Base-by-base conservation (phyloP, 2,329 filamentous ascomycete species). In the Eutypella sp. region DNA sequence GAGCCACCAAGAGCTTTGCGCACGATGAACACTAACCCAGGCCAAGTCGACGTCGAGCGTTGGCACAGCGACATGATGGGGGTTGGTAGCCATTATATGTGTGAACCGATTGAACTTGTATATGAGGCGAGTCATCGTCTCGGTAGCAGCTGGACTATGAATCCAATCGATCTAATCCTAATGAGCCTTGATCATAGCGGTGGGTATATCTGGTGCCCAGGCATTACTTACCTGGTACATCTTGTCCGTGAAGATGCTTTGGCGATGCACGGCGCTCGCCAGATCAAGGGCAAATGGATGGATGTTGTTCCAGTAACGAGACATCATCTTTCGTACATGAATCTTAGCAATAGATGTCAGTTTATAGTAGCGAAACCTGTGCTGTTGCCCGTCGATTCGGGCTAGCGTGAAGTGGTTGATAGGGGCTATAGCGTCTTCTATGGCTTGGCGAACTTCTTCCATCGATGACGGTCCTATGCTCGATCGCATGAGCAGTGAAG, bases 21-120 rank as follows among this genome's bases (percentile, higher is more conserved):
- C n/a, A n/a, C n/a, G n/a, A n/a, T n/a, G n/a, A n/a, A n/a, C n/a
- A n/a, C n/a, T n/a, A n/a, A n/a, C n/a, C 85, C 86, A 90, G 0
- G 79, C 85, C 0, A 90, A 69, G 58, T 90, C 86, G 5, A 90
- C 74, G 51, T 90, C 87, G 0, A 89, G 70, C 0, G 85, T 90
- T 0, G 86, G 86, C 1, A 90, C 85, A 0, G 73, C 77, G 13
- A 78, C 67, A 4, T 74, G 61, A 0, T 49, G 53, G 0, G 72
- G 71, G 37, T 79, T 55, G 0, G 58, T 49, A 1, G 64, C 63
- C 63, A 89, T 82, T 51, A 89, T 74, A 0, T 54, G 41, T 15
- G 86, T 67, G 64, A 88, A 90, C 3, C 82, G 75, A 3, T 66
- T 40, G 56, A 88, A 88, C 59, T 87, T 90, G 2, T 57, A 58